Evolutionary conservation across 371 early-diverging fungal species (phyloP).

Genomic region (Phascolomyces articulosus): DNA sequence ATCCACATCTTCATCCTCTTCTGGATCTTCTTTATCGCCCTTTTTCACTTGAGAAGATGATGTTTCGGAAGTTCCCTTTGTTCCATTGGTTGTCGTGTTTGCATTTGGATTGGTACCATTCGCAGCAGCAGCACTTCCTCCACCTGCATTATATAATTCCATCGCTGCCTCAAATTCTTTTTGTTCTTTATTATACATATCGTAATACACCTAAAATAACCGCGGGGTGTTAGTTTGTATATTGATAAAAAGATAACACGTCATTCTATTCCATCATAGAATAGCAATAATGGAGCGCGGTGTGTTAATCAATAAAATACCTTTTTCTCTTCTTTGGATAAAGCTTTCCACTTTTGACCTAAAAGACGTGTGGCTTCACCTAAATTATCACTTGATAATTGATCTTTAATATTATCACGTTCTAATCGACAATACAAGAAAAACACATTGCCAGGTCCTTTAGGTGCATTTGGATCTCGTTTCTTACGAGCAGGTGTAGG

Average conservation of each 20-base stretch:
- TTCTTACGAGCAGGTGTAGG: conserved; percentile 27
- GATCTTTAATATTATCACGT: conserved; percentile 56
- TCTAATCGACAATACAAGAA: conserved; percentile 60
- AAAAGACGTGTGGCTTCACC: conserved; percentile 48
- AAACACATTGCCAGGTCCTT: conserved; percentile 65
- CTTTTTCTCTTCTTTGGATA: conserved; percentile 47
- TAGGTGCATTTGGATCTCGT: conserved; percentile 66
- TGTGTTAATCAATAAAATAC: conserved; percentile 11
- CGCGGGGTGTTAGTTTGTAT: not conserved
- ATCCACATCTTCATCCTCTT: conserved; percentile 42
- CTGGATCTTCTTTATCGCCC: conserved; percentile 33
- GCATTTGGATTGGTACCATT: not conserved
- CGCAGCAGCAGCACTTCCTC: conserved; percentile 12
- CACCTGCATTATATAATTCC: conserved; percentile 38
- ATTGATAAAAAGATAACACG: no score
- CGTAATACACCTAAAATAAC: conserved; percentile 41
- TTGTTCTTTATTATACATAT: conserved; percentile 46
- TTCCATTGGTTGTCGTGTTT: not conserved
- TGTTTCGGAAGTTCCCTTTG: no score
- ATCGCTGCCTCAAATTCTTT: conserved; percentile 45
- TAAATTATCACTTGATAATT: conserved; percentile 47
- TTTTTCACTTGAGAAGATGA: no score
- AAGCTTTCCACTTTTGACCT: conserved; percentile 51
- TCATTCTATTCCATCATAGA: no score
- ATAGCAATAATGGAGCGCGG: no score